Percentiles rank a stretch among this genome's conserved stretches.
These are phyloP conservation scores for Calonectria montana DNA, from an alignment of 2,329 filamentous ascomycete species.

Conservation along the genomic window DNA sequence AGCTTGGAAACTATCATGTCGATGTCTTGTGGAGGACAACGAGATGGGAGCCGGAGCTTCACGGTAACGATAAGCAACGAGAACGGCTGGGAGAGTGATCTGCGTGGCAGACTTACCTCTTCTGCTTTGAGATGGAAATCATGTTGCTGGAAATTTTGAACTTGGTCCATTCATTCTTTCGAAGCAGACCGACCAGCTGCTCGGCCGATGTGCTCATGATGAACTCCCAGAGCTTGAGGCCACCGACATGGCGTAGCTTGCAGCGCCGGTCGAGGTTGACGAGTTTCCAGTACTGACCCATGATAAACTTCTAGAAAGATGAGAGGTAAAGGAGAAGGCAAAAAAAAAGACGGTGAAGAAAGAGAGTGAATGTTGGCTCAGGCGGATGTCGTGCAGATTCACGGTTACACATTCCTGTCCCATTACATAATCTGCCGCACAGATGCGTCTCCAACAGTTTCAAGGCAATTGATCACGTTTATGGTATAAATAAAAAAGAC, in stretches of 20 bases:
- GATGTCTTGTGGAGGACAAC: constrained; percentile 12
- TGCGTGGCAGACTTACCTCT: background rate
- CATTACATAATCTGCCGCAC: background rate
- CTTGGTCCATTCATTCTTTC: background rate
- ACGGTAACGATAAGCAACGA: background rate
- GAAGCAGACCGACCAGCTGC: constrained; percentile 9
- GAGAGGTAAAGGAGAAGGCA: background rate
- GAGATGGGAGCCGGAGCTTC: background rate
- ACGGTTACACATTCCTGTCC: background rate
- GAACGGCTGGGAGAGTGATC: too few relatives aligned
- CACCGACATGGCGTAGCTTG: background rate
- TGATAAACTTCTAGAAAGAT: background rate
- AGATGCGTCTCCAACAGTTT: background rate
- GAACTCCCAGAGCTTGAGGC: background rate
- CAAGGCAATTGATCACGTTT: background rate
- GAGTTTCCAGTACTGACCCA: constrained; percentile 21
- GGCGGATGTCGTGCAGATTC: background rate
- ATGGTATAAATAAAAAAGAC: too few relatives aligned
- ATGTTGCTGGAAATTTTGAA: background rate
- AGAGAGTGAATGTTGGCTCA: background rate
- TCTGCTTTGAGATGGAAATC: constrained; percentile 1
- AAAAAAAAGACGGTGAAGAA: background rate
- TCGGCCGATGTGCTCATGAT: background rate
- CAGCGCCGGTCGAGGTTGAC: constrained; percentile 20
- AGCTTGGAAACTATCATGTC: constrained; percentile 1